Evolutionary conservation across 345 rosid species (phyloP).

Genomic region (Pseudoturritis turrita): DNA sequence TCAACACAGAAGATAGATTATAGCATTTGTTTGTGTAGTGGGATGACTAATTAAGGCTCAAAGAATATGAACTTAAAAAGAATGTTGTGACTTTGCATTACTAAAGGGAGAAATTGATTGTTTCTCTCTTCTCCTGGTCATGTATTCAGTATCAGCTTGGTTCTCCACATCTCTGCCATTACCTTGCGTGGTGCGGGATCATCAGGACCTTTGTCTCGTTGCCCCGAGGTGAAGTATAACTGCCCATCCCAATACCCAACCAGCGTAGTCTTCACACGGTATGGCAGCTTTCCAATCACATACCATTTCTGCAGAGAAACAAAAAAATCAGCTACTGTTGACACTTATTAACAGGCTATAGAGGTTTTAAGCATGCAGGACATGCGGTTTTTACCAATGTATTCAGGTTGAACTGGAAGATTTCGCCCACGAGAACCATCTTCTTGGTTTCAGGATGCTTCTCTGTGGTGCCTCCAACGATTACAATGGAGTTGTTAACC

Average conservation of each 20-base stretch:
- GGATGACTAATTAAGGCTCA: slow-evolving; percentile 4
- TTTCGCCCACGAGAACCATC: slow-evolving; percentile 88
- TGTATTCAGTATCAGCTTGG: slow-evolving; percentile 56
- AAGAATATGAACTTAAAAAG: slow-evolving; percentile 1
- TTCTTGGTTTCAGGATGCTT: slow-evolving; percentile 87
- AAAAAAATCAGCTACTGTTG: slow-evolving; percentile 2
- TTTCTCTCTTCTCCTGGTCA: slow-evolving; percentile 22
- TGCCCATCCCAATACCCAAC: slow-evolving; percentile 85
- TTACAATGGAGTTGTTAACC: slow-evolving; percentile 79
- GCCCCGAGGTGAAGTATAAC: slow-evolving; percentile 93
- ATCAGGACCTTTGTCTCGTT: slow-evolving; percentile 83
- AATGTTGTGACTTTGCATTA: slow-evolving; percentile 8
- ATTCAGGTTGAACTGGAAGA: slow-evolving; percentile 72
- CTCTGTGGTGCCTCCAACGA: slow-evolving; percentile 94
- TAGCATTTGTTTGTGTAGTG: slow-evolving; percentile 2
- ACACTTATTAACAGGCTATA: neutral
- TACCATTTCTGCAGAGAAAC: slow-evolving; percentile 68
- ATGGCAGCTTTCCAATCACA: slow-evolving; percentile 81
- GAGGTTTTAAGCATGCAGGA: neutral
- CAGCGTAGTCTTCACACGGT: slow-evolving; percentile 84
- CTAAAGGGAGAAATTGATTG: neutral
- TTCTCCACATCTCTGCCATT: slow-evolving; percentile 85
- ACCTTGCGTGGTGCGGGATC: slow-evolving; percentile 89
- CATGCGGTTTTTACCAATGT: slow-evolving; percentile 47
- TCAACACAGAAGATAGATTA: neutral